Percentiles rank a stretch among this genome's conserved stretches.
These are phyloP conservation scores for Candida takata DNA, from an alignment of 805 yeast species.

Conservation along the genomic window DNA sequence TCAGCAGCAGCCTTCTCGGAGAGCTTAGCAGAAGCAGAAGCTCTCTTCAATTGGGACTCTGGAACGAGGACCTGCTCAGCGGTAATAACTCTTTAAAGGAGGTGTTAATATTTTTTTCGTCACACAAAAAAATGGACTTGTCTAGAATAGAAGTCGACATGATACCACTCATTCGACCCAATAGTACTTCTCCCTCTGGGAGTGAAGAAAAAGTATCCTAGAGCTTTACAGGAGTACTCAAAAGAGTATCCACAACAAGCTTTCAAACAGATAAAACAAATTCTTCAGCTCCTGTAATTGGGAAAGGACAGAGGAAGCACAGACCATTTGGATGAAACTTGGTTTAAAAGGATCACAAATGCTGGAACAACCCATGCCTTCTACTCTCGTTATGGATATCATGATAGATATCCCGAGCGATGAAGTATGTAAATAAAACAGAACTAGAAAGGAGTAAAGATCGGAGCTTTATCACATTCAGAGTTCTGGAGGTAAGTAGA, in stretches of 20 bases:
- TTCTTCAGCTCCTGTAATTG: not conserved
- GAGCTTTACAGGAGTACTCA: too few relatives aligned
- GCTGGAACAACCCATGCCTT: constrained; percentile 25
- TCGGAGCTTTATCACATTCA: constrained; percentile 14
- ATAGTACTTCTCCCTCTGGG: constrained; percentile 15
- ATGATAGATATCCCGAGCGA: not conserved
- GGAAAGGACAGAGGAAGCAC: constrained; percentile 24
- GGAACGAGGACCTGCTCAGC: constrained; percentile 46
- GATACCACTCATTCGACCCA: constrained; percentile 26
- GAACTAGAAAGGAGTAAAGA: constrained; percentile 15
- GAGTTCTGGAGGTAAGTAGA: not conserved
- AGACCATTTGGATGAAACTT: constrained; percentile 15
- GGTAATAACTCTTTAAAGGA: constrained; percentile 24
- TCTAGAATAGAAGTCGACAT: constrained; percentile 19
- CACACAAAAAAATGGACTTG: constrained; percentile 2
- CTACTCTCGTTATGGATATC: constrained; percentile 7
- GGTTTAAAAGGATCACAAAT: constrained; percentile 9
- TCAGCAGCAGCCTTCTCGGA: constrained; percentile 76
- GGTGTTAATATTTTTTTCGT: constrained; percentile 7
- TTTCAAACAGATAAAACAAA: too few relatives aligned
- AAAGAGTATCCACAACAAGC: too few relatives aligned
- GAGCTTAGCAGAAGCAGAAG: constrained; percentile 71
- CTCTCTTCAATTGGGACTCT: constrained; percentile 81
- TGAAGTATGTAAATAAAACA: constrained; percentile 1
- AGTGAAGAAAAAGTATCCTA: not conserved